Evolutionary conservation across 495 filamentous ascomycete genomes (phyloP).

Genomic region (Podospora comata): DNA sequence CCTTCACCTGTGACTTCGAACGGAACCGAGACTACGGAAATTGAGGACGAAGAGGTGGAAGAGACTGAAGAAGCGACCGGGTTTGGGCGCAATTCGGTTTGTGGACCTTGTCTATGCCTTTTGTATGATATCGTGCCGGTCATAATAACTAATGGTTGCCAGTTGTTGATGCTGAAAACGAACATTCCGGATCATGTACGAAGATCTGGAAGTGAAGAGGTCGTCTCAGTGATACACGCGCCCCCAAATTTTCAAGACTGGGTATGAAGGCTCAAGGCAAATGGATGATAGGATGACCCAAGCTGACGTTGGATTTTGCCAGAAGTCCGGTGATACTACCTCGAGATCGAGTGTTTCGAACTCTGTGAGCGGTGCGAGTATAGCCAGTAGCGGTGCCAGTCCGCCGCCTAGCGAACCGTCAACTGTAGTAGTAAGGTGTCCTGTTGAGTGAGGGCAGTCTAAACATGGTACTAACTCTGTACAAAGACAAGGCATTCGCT

Average conservation of each 20-base stretch:
- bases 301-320: constrained; percentile 20
- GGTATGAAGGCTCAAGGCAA: constrained; percentile 43
- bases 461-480: constrained; percentile 16
- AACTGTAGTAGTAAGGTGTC: constrained; percentile 26
- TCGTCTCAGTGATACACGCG: constrained; percentile 83
- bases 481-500: constrained; percentile 29
- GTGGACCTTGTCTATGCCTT: constrained; percentile 17
- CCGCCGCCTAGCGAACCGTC: constrained; percentile 35
- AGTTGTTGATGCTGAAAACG: constrained; percentile 60
- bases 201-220: constrained; percentile 62
- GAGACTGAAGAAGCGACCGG: constrained; percentile 22
- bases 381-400: constrained; percentile 28
- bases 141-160: constrained; percentile 26
- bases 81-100: constrained; percentile 39
- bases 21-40: constrained; percentile 67
- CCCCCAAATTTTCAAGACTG: constrained; percentile 75
- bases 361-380: constrained; percentile 25
- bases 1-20: constrained; percentile 76
- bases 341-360: constrained; percentile 26
- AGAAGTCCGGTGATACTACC: constrained; percentile 37
- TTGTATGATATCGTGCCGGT: not conserved
- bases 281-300: not conserved
- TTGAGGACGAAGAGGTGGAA: constrained; percentile 66
- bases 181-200: constrained; percentile 53
- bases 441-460: not conserved